These are phyloP conservation scores for Dentipellis sp. DNA, from an alignment of 768 basidiomycete genomes.

Conservation along the genomic window DNA sequence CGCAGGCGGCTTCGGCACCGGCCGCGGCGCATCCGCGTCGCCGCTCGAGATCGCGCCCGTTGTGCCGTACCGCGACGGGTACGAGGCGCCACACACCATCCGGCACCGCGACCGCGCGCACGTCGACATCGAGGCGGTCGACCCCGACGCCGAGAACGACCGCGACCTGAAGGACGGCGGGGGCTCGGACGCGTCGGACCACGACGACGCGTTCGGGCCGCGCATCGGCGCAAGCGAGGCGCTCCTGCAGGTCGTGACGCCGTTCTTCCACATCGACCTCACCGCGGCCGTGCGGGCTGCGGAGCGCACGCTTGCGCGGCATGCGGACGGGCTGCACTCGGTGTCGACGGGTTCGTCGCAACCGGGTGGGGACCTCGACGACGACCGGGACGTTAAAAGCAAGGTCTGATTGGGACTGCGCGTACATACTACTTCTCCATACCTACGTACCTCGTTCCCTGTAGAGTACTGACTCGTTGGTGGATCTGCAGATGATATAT, in stretches of 20 bases:
- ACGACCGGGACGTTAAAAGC: too few relatives aligned
- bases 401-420: too few relatives aligned
- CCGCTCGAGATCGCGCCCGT: constrained; percentile 68
- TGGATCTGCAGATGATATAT: too few relatives aligned
- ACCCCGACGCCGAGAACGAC: background rate
- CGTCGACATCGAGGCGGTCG: constrained; percentile 11
- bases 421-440: too few relatives aligned
- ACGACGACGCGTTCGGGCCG: constrained; percentile 4
- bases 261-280: constrained; percentile 79
- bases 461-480: too few relatives aligned
- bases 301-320: constrained; percentile 11
- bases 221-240: constrained; percentile 7
- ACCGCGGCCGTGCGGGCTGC: constrained; percentile 21
- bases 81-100: constrained; percentile 18
- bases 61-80: constrained; percentile 50
- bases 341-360: background rate
- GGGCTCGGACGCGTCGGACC: background rate
- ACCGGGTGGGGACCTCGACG: too few relatives aligned
- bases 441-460: too few relatives aligned
- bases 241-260: constrained; percentile 47
- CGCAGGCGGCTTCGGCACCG: constrained; percentile 85
- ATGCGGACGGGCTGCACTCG: background rate
- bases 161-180: background rate
- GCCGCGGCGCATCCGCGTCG: constrained; percentile 30
- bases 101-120: constrained; percentile 1